Conservation (phyloP, 1,139 yeast genomes). For the Blastobotrys capitulatus region DNA sequence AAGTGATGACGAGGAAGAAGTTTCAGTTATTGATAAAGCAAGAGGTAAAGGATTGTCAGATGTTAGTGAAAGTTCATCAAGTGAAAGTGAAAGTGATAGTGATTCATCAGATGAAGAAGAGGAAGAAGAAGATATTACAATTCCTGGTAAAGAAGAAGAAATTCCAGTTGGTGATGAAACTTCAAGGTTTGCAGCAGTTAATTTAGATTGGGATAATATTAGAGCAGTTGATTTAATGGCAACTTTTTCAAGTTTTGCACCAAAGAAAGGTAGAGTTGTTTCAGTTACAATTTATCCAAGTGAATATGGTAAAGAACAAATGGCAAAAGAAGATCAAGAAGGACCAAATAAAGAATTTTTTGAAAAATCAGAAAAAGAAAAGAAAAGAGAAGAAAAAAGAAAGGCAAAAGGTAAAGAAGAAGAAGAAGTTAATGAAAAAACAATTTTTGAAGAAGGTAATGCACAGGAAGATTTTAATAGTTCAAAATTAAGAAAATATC, state of each 20-base stretch:
- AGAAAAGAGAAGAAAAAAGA: slow-evolving; percentile 21
- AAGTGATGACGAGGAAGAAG: slow-evolving; percentile 20
- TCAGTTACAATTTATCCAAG: slow-evolving; percentile 83
- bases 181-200: slow-evolving; percentile 79
- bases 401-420: slow-evolving; percentile 36
- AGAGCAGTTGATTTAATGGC: slow-evolving; percentile 85
- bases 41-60: slow-evolving; percentile 16
- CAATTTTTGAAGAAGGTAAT: slow-evolving; percentile 31
- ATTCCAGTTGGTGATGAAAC: slow-evolving; percentile 88
- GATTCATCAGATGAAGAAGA: slow-evolving; percentile 27
- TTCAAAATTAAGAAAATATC: slow-evolving; percentile 55
- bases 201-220: slow-evolving; percentile 95
- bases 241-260: slow-evolving; percentile 82
- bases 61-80: slow-evolving; percentile 18
- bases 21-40: slow-evolving; percentile 6
- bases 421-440: slow-evolving; percentile 27
- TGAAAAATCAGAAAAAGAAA: slow-evolving; percentile 32
- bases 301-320: slow-evolving; percentile 87
- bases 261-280: slow-evolving; percentile 62
- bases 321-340: slow-evolving; percentile 83
- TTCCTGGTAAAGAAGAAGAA: slow-evolving; percentile 57
- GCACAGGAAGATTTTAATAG: slow-evolving; percentile 45
- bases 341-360: slow-evolving; percentile 93
- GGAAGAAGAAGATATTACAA: slow-evolving; percentile 31
- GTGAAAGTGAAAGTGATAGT: slow-evolving; percentile 20